These are phyloP conservation scores for Sporodiniella umbellata DNA, from an alignment of 371 early-diverging fungal species.

Conservation along the genomic window DNA sequence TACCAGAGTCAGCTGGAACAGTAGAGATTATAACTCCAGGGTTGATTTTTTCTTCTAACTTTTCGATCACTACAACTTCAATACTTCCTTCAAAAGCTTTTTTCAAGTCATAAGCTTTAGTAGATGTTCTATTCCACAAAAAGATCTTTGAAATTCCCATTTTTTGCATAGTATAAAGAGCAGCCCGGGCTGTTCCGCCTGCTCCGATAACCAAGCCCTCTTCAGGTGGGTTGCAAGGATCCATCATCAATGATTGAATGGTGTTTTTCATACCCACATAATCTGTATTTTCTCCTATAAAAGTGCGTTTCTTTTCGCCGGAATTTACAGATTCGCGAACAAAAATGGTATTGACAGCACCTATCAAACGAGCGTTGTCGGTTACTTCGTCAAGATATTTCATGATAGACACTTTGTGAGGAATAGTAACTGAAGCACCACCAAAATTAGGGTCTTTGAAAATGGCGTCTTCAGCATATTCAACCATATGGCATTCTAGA, in stretches of 20 bases:
- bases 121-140: slow-evolving; percentile 85
- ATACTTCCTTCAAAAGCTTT: slow-evolving; percentile 61
- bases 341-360: slow-evolving; percentile 90
- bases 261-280: slow-evolving; percentile 82
- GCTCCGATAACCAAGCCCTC: slow-evolving; percentile 89
- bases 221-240: slow-evolving; percentile 31
- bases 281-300: slow-evolving; percentile 94
- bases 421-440: slow-evolving; percentile 95
- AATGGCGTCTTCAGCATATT: slow-evolving; percentile 57
- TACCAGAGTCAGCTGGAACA: slow-evolving; percentile 79
- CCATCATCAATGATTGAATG: slow-evolving; percentile 54
- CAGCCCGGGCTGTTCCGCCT: slow-evolving; percentile 95
- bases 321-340: slow-evolving; percentile 40
- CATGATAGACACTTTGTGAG: slow-evolving; percentile 85
- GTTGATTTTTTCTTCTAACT: slow-evolving; percentile 30
- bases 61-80: slow-evolving; percentile 38
- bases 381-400: slow-evolving; percentile 68
- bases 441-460: slow-evolving; percentile 73
- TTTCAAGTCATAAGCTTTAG: slow-evolving; percentile 72
- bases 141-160: slow-evolving; percentile 68
- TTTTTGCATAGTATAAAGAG: slow-evolving; percentile 79
- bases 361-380: slow-evolving; percentile 78
- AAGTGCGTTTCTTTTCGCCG: slow-evolving; percentile 38
- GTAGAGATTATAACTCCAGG: slow-evolving; percentile 70
- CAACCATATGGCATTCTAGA: slow-evolving; percentile 67